Percentiles rank a stretch among this genome's conserved stretches.
phyloP scores from a whole-genome alignment of 192 early-diverging fungal species.

The Helicostylum pulchrum region DNA sequence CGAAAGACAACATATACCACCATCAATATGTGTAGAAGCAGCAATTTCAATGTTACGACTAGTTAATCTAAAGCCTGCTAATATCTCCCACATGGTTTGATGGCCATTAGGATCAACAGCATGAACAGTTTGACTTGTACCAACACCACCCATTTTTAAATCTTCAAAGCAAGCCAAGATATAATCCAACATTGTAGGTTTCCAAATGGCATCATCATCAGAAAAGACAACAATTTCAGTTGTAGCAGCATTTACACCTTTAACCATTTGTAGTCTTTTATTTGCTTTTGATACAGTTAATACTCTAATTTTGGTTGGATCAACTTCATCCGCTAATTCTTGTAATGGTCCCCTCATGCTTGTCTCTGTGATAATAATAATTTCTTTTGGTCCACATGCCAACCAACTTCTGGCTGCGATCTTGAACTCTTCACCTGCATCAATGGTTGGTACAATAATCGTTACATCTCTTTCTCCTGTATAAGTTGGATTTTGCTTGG shows the following conservation, averaged over 20 bases:
- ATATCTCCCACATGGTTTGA: slow-evolving; percentile 70
- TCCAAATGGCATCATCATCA: slow-evolving; percentile 72
- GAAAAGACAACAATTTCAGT: slow-evolving; percentile 66
- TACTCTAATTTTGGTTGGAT: slow-evolving; percentile 52
- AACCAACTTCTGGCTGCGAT: slow-evolving; percentile 64
- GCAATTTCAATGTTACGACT: slow-evolving; percentile 74
- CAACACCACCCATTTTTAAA: slow-evolving; percentile 67
- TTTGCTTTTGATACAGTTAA: slow-evolving; percentile 57
- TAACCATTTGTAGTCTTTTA: slow-evolving; percentile 70
- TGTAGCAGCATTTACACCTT: slow-evolving; percentile 59
- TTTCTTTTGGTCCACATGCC: slow-evolving; percentile 58
- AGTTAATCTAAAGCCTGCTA: slow-evolving; percentile 66
- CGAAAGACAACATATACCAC: slow-evolving; percentile 70
- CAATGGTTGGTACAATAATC: slow-evolving; percentile 73
- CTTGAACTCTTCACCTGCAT: slow-evolving; percentile 72
- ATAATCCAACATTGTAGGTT: slow-evolving; percentile 57
- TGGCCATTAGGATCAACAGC: slow-evolving; percentile 47
- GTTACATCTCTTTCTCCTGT: slow-evolving; percentile 58
- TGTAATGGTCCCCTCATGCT: slow-evolving; percentile 52
- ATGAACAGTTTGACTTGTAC: slow-evolving; percentile 61
- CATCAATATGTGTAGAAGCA: slow-evolving; percentile 71
- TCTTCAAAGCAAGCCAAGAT: slow-evolving; percentile 73
- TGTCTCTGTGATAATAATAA: slow-evolving; percentile 67
- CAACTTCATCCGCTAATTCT: slow-evolving; percentile 54
- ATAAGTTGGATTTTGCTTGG: slow-evolving; percentile 56